Percentiles rank a stretch among this genome's conserved stretches.
Conservation (phyloP, 805 yeast species). For the Komagataella pastoris region DNA sequence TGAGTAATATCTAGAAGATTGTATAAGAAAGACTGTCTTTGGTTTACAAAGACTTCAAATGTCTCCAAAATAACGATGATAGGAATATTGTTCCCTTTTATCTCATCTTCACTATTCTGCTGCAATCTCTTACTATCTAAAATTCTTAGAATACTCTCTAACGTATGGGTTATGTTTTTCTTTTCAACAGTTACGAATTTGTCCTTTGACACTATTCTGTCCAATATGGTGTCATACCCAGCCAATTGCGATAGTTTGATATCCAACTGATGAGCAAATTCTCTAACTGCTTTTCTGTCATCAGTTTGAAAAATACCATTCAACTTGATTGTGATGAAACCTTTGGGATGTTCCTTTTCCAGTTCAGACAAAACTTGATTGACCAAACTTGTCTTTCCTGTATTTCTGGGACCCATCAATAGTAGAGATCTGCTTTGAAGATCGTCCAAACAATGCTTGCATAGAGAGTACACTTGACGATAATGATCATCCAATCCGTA, state of each 20-base stretch:
- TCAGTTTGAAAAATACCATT: conserved; percentile 64
- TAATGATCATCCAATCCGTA: conserved; percentile 25
- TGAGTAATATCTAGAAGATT: conserved; percentile 84
- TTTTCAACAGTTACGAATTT: conserved; percentile 23
- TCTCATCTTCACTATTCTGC: conserved; percentile 12
- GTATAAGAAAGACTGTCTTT: conserved; percentile 74
- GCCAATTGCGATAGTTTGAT: conserved; percentile 8
- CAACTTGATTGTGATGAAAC: conserved; percentile 49
- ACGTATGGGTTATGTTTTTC: conserved; percentile 45
- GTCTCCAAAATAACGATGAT: conserved; percentile 76
- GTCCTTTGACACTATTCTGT: conserved; percentile 3
- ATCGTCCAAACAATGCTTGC: conserved; percentile 51
- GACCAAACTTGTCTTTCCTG: conserved; percentile 62
- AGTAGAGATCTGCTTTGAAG: conserved; percentile 75
- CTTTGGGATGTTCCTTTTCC: conserved; percentile 23
- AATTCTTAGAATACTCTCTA: conserved; percentile 40
- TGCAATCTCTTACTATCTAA: conserved; percentile 25
- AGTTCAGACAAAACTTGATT: conserved; percentile 40
- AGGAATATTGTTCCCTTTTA: conserved; percentile 24
- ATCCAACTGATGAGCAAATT: conserved; percentile 78
- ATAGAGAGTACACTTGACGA: conserved; percentile 37
- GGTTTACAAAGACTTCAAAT: conserved; percentile 65
- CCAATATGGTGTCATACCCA: conserved; percentile 6
- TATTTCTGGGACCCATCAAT: conserved; percentile 65
- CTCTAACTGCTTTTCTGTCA: conserved; percentile 70